Base-by-base conservation (phyloP, 2,329 filamentous ascomycete genomes). In the Aspergillus pseudotamarii region DNA sequence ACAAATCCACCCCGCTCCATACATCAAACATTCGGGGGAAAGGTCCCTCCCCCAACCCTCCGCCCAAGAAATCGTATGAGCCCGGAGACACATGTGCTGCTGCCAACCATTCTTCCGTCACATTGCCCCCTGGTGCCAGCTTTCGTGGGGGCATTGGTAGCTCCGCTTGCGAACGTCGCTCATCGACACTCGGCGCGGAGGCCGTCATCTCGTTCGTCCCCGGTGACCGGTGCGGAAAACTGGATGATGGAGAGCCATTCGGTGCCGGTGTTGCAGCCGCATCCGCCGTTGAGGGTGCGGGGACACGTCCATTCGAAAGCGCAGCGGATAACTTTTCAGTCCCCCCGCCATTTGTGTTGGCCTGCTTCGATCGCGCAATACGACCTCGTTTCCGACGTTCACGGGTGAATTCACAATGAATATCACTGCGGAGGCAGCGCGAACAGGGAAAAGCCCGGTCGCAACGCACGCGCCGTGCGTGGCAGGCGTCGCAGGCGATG, bases 341-440 rank as follows among this genome's bases (percentile, higher is more conserved):
- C 14, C 19, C 45, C 14, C 19, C 48, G 9, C 59, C 30, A 16
- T 60, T 65, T 14, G 66, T 58, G 21, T 67, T 71, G 21, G 94
- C 91, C 78, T 94, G 94, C 66, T 92, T 87, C 1, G 93, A 95
- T 21, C 76, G 75, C 16, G 76, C 75, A 41, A 93, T 93, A 75
- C 97, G 96, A 64, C 94, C 94, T 76, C 94, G 87, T 84, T 97
- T 97, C 82, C 97, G 96, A 68, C 93, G 88, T 79, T 96, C 93
- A 55, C 94, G 89, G 61, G 93, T 89, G 78, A 97, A 97, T 80
- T 97, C 92, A 81, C 94, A 97, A 43, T 64, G 69, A 12, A 72
- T 73, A 19, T 71, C 84, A 86, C 80, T 87, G 91, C 92, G 91
- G 74, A 94, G 89, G 77, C 94, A 97, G 78, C 97, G 93, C 55